phyloP scores from a whole-genome alignment of 2,329 filamentous ascomycete species.

The Ustilaginoidea virens region DNA sequence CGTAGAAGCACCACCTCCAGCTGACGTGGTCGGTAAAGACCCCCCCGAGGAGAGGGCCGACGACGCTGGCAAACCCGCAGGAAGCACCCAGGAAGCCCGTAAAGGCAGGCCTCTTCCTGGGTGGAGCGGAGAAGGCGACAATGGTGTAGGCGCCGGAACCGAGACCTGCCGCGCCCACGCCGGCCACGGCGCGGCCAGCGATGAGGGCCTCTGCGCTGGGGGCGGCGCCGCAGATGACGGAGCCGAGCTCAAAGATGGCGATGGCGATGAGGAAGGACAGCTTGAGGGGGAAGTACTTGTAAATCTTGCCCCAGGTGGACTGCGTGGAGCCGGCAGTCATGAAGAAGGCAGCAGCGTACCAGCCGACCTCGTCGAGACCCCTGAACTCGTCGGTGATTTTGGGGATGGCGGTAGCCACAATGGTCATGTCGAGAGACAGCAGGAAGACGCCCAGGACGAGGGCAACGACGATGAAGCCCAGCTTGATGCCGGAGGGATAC shows the following conservation, averaged over 20 bases:
- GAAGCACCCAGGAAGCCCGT: constrained; percentile 22
- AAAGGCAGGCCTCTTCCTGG: constrained; percentile 18
- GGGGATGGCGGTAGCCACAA: constrained; percentile 41
- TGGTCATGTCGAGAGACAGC: constrained; percentile 22
- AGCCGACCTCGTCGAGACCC: constrained; percentile 36
- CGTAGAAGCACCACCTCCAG: constrained; percentile 26
- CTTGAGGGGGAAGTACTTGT: constrained; percentile 36
- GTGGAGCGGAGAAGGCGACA: constrained; percentile 26
- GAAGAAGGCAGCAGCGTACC: constrained; percentile 44
- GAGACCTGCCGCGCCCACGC: constrained; percentile 29
- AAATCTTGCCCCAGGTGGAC: constrained; percentile 30
- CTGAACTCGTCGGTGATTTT: constrained; percentile 38
- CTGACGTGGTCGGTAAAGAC: constrained; percentile 21
- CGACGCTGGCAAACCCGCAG: constrained; percentile 20
- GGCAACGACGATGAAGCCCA: constrained; percentile 29
- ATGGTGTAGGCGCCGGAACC: constrained; percentile 33
- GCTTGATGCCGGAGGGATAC: constrained; percentile 23
- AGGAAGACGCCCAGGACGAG: constrained; percentile 21
- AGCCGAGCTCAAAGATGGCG: constrained; percentile 38
- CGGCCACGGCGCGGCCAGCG: constrained; percentile 31
- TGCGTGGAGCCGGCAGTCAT: constrained; percentile 30
- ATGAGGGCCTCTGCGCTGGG: constrained; percentile 32
- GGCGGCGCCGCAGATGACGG: constrained; percentile 31
- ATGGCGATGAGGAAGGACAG: constrained; percentile 31
- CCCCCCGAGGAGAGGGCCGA: constrained; percentile 21